Conservation (phyloP, 2,329 filamentous ascomycete species). For the Chaetomiaceae sp. region DNA sequence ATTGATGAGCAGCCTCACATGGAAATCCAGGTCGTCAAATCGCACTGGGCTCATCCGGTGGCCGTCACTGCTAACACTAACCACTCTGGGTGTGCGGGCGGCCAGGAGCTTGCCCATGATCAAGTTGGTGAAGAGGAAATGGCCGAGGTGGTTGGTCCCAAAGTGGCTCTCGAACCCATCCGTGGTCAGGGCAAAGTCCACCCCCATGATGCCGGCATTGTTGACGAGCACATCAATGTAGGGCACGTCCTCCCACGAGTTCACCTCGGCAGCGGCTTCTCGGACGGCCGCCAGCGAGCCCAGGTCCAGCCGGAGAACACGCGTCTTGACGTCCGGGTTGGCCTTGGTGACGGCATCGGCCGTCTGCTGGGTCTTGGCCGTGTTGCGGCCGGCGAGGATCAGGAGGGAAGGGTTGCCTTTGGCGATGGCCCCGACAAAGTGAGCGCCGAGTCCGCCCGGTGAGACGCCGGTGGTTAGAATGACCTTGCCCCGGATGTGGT, state of each 20-base stretch:
- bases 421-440: slow-evolving; percentile 37
- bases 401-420: slow-evolving; percentile 38
- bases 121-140: slow-evolving; percentile 44
- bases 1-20: slow-evolving; percentile 10
- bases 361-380: slow-evolving; percentile 37
- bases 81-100: slow-evolving; percentile 32
- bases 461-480: slow-evolving; percentile 43
- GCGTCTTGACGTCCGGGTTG: slow-evolving; percentile 33
- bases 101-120: slow-evolving; percentile 41
- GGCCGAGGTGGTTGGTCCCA: slow-evolving; percentile 42
- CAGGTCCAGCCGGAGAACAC: slow-evolving; percentile 37
- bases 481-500: slow-evolving; percentile 34
- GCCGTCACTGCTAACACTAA: slow-evolving; percentile 39
- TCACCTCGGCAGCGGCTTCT: slow-evolving; percentile 33
- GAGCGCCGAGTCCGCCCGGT: slow-evolving; percentile 36
- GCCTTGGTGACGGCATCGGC: slow-evolving; percentile 33
- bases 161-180: slow-evolving; percentile 44
- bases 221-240: slow-evolving; percentile 41
- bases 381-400: slow-evolving; percentile 43
- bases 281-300: slow-evolving; percentile 38
- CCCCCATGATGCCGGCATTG: slow-evolving; percentile 41
- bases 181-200: slow-evolving; percentile 31
- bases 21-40: slow-evolving; percentile 33
- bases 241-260: slow-evolving; percentile 33
- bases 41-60: slow-evolving; percentile 32